Conservation (phyloP, 352 stramenopile genomes). For the Phytophthora pistaciae region DNA sequence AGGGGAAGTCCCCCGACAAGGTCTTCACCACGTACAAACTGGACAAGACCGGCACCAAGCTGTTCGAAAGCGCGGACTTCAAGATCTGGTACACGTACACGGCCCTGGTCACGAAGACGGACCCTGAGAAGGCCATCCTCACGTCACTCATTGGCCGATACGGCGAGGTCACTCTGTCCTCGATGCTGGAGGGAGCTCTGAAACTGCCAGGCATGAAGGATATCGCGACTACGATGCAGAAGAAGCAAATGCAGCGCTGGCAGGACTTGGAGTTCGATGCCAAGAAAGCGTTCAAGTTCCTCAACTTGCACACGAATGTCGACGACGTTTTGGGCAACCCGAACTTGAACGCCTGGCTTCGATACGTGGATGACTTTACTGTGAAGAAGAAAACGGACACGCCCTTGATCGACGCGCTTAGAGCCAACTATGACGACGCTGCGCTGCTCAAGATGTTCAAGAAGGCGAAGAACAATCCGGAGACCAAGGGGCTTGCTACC, state of each 20-base stretch:
- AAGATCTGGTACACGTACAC: constrained; percentile 13
- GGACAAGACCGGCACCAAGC: constrained; percentile 5
- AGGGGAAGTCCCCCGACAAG: constrained; percentile 1
- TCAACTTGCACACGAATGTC: background rate
- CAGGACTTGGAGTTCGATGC: background rate
- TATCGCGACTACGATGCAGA: background rate
- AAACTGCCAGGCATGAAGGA: background rate
- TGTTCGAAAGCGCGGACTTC: constrained; percentile 13
- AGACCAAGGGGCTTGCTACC: background rate
- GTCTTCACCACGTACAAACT: constrained; percentile 6
- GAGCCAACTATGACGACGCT: constrained; percentile 3
- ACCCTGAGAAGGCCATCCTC: constrained; percentile 6
- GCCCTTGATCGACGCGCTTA: background rate
- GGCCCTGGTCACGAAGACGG: background rate
- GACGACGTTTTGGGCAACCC: background rate
- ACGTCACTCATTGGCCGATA: background rate
- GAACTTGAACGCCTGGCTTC: background rate
- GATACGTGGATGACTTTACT: constrained; percentile 12
- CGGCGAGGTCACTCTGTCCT: constrained; percentile 1
- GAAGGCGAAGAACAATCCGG: background rate
- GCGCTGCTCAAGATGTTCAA: constrained; percentile 5
- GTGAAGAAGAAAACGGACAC: background rate
- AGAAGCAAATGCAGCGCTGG: background rate
- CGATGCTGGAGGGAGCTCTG: constrained; percentile 1
- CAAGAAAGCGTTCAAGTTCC: background rate